phyloP scores from a whole-genome alignment of 176 grass and related monocot genomes.

The Juncus effusus region DNA sequence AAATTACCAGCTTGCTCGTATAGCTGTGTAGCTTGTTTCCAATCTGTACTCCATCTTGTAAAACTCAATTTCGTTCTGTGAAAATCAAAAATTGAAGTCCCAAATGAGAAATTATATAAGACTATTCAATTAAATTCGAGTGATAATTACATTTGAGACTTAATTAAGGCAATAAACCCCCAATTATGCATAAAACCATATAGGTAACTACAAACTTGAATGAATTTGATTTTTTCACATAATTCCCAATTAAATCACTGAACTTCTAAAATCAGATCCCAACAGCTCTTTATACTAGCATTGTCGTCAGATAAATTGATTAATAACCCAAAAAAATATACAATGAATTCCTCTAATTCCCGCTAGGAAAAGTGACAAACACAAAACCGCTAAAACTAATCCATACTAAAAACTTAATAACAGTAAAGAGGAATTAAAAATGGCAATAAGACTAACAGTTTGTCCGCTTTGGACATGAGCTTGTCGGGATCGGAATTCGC shows the following conservation, averaged over 20 bases:
- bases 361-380: no score
- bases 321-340: background rate
- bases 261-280: constrained; percentile 3
- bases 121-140: background rate
- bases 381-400: background rate
- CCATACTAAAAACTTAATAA: background rate
- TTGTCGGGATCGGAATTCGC: constrained; percentile 75
- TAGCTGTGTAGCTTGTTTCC: constrained; percentile 79
- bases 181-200: background rate
- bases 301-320: background rate
- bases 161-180: background rate
- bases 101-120: background rate
- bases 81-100: constrained; percentile 6
- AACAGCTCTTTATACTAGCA: constrained; percentile 1
- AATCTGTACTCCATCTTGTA: constrained; percentile 94
- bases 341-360: background rate
- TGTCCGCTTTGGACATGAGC: constrained; percentile 89
- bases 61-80: constrained; percentile 95
- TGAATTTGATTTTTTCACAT: background rate
- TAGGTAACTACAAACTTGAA: background rate
- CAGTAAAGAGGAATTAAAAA: background rate
- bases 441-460: constrained; percentile 42
- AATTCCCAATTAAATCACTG: background rate
- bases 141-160: background rate
- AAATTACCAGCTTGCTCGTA: constrained; percentile 91